Evolutionary conservation across 2,329 filamentous ascomycete species (phyloP).

Genomic region (Orbilia quercus): DNA sequence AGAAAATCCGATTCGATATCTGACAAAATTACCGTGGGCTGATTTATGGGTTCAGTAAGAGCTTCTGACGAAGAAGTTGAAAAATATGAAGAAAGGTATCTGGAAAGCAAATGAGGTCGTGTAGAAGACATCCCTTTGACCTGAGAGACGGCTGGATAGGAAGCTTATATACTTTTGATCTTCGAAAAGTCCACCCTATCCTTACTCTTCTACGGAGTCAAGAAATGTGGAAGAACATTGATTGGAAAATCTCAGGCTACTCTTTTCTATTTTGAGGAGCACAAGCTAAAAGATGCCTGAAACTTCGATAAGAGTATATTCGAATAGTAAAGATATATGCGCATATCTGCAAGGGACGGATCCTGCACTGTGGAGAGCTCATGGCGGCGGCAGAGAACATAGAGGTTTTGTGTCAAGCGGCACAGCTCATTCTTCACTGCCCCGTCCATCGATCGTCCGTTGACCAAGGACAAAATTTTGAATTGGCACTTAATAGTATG

Average conservation of each 20-base stretch:
- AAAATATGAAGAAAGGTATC: conserved; percentile 8
- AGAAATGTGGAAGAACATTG: background rate
- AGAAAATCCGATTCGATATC: background rate
- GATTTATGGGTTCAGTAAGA: background rate
- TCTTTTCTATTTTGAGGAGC: background rate
- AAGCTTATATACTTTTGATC: too few species aligned
- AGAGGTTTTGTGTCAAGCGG: background rate
- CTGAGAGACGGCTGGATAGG: too few species aligned
- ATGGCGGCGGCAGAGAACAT: background rate
- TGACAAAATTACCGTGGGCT: background rate
- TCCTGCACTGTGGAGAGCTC: conserved; percentile 6
- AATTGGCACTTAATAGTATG: too few species aligned
- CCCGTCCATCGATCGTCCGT: too few species aligned
- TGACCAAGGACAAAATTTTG: too few species aligned
- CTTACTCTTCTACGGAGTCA: too few species aligned
- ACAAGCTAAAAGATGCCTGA: conserved; percentile 8
- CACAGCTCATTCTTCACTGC: too few species aligned
- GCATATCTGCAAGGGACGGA: conserved; percentile 2
- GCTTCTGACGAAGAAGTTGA: background rate
- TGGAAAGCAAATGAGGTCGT: background rate
- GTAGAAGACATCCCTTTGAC: background rate
- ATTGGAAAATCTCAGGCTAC: conserved; percentile 5
- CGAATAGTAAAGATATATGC: too few species aligned
- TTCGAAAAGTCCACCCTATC: too few species aligned
- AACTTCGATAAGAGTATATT: too few species aligned